A percentile compares a stretch with the other conserved stretches of the same genome.
These are phyloP conservation scores for Coemansia sp. DNA, from an alignment of 192 early-diverging fungal genomes.

Conservation along the genomic window DNA sequence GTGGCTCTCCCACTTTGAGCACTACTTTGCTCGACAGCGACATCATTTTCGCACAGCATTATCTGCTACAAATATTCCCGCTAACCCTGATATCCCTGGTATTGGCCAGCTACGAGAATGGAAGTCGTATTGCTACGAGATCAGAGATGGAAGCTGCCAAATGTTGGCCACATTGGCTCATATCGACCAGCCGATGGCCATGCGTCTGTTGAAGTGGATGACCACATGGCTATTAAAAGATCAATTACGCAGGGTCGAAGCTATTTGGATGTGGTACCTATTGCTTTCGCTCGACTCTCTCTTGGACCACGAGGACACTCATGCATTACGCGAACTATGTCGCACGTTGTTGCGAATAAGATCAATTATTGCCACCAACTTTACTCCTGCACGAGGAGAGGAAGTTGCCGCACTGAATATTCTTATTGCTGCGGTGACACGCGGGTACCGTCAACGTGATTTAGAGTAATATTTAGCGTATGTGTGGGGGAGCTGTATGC, in stretches of 20 bases:
- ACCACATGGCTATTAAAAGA: slow-evolving; percentile 33
- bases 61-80: slow-evolving; percentile 8
- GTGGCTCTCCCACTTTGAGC: slow-evolving; percentile 24
- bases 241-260: slow-evolving; percentile 27
- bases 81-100: slow-evolving; percentile 15
- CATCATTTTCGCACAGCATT: slow-evolving; percentile 9
- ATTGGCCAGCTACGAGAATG: slow-evolving; percentile 33
- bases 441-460: slow-evolving; percentile 45
- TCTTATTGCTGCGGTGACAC: slow-evolving; percentile 37
- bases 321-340: slow-evolving; percentile 46
- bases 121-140: slow-evolving; percentile 42
- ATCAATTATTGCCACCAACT: slow-evolving; percentile 11
- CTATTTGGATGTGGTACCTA: slow-evolving; percentile 51
- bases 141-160: background rate
- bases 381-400: slow-evolving; percentile 16
- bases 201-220: slow-evolving; percentile 49
- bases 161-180: slow-evolving; percentile 34
- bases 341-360: slow-evolving; percentile 31
- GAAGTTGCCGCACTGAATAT: slow-evolving; percentile 51
- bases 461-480: slow-evolving; percentile 18
- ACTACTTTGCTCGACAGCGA: slow-evolving; percentile 20
- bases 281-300: slow-evolving; percentile 40
- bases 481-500: background rate
- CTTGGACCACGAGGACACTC: slow-evolving; percentile 47
- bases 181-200: slow-evolving; percentile 39